Evolutionary conservation across 2,329 filamentous ascomycete species (phyloP).

Genomic region (Penicillium sp.): DNA sequence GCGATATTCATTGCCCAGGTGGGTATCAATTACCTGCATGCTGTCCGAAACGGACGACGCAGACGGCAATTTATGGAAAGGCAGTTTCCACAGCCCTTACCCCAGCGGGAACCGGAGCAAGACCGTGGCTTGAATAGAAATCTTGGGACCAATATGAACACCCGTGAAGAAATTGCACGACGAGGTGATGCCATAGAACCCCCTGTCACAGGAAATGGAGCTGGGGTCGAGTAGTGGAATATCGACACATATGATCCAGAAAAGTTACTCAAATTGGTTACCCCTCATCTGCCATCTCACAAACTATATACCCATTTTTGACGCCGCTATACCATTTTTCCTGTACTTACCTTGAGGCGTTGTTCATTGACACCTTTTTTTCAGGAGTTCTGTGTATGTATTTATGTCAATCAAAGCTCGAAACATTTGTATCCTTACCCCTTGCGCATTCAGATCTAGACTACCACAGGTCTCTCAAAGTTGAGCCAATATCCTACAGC

Average conservation of each 20-base stretch:
- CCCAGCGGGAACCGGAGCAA: slow-evolving; percentile 12
- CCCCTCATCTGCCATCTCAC: background rate
- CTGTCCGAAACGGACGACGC: slow-evolving; percentile 26
- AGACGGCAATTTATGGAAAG: slow-evolving; percentile 22
- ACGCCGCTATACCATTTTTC: background rate
- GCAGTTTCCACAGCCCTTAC: slow-evolving; percentile 26
- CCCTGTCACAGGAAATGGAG: background rate
- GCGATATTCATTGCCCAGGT: slow-evolving; percentile 33
- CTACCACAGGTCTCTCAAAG: background rate
- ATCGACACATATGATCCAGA: background rate
- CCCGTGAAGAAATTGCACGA: slow-evolving; percentile 1
- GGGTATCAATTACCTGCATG: slow-evolving; percentile 30
- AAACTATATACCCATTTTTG: slow-evolving; percentile 1
- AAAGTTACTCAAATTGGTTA: background rate
- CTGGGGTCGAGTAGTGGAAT: background rate
- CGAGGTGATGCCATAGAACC: slow-evolving; percentile 1
- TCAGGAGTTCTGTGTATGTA: background rate
- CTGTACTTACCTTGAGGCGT: background rate
- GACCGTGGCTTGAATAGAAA: slow-evolving; percentile 2
- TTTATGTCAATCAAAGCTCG: background rate
- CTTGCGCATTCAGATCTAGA: no score
- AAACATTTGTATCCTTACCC: background rate
- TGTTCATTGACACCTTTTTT: background rate
- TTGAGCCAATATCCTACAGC: no score
- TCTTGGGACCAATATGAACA: background rate